Evolutionary conservation across 1,284 basidiomycete species (phyloP), one percentile per base, ranked within the genome.

Genomic region (Ustilago hordei): DNA sequence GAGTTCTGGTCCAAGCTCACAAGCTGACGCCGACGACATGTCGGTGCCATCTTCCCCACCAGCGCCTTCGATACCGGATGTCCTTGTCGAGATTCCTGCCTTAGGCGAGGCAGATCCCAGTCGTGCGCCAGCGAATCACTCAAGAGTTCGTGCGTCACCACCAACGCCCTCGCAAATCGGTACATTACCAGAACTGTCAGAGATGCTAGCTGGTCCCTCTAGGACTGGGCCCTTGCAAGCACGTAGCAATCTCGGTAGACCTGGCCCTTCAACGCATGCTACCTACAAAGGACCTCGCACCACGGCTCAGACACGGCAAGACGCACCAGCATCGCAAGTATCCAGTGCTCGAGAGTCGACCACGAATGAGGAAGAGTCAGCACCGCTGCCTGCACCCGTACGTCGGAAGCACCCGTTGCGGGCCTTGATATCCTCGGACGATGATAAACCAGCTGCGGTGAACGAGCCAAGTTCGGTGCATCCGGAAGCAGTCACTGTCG

Each of bases 1-100:
- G 15, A 71, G 64, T 47, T 76, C 74, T 17, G 69, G 39, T 1
- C 74, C 74, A 2, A 76, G 69, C 69, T 76, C 74, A 1, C 74
- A 70, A 53, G 66, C 62, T 4, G 74, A 73, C 8, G 47, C 64
- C 13, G 67, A 76, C 32, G 67, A 67, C 8, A 8, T 50, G 6
- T 68, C 60, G 2, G 23, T 45, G 23, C 63, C 69, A 17, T 66
- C 64, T 28, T 69, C 65, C 12, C 69, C 58, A 8, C 13, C 53
- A 23, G 57, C 9, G 17, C 39, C 57, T 8, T 57, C 41, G 15
- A 43, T 39, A 12, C 61, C 65, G 2, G 55, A 64, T n/a, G 66
- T 74, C 4, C 43, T 62, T 53, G 71, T 70, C 19, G 73, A 75
- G n/a, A 50, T 75, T 28, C 64, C 65, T 5, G 41, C 48, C 8